Evolutionary conservation across 2,329 filamentous ascomycete species (phyloP).

Genomic region (Aspergillus unguis): DNA sequence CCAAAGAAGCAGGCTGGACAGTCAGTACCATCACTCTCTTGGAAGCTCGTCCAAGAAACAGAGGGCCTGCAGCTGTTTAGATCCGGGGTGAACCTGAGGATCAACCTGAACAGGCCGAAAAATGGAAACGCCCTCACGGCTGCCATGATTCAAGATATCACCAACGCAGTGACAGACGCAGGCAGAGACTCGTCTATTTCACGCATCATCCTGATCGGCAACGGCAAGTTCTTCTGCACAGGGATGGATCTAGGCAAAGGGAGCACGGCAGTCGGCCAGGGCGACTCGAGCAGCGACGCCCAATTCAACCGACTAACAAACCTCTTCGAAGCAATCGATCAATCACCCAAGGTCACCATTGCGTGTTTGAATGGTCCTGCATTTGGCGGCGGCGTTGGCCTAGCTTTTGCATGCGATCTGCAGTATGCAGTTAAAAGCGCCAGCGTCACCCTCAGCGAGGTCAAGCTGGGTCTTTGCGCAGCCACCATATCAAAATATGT

Average conservation of each 20-base stretch:
- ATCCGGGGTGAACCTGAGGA: constrained; percentile 30
- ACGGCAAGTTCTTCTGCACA: constrained; percentile 42
- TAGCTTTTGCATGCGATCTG: constrained; percentile 45
- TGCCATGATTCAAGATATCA: constrained; percentile 36
- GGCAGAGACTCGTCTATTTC: constrained; percentile 26
- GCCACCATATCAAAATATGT: constrained; percentile 20
- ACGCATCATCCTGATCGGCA: constrained; percentile 37
- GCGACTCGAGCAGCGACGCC: constrained; percentile 16
- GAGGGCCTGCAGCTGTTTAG: constrained; percentile 29
- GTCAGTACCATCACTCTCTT: constrained; percentile 5
- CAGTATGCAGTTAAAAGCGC: constrained; percentile 22
- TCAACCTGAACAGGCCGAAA: constrained; percentile 34
- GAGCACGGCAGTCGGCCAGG: constrained; percentile 22
- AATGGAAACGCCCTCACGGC: constrained; percentile 42
- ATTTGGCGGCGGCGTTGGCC: constrained; percentile 45
- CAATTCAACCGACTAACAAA: constrained; percentile 22
- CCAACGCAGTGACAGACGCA: constrained; percentile 23
- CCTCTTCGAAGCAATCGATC: constrained; percentile 40
- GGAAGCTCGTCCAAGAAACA: constrained; percentile 19
- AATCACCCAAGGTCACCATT: constrained; percentile 42
- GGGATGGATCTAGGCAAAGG: constrained; percentile 38
- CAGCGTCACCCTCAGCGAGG: constrained; percentile 38
- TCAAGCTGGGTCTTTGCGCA: constrained; percentile 25
- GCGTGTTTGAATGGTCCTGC: constrained; percentile 43
- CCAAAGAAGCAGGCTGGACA: not conserved